A percentile compares a stretch with the other conserved stretches of the same genome.
Conservation (phyloP, 495 filamentous ascomycete species). For the Penicillium cosmopolitanum region DNA sequence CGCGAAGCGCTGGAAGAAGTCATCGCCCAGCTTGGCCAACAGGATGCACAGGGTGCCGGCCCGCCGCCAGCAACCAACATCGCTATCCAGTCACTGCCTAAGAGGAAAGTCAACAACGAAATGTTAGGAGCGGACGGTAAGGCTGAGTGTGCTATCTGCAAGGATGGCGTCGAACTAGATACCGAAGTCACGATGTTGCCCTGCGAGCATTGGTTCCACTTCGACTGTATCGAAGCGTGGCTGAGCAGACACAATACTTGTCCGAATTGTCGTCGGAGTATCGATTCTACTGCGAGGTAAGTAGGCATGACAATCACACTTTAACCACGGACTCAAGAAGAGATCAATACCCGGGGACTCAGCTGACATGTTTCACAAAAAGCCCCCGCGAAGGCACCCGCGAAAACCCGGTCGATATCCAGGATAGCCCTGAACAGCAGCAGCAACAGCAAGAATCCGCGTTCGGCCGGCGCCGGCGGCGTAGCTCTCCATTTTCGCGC, state of each 20-base stretch:
- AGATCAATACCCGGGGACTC: not conserved
- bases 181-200: slow-evolving; percentile 79
- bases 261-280: slow-evolving; percentile 81
- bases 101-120: slow-evolving; percentile 63
- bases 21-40: slow-evolving; percentile 85
- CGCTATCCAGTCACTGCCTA: slow-evolving; percentile 75
- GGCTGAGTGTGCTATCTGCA: slow-evolving; percentile 91
- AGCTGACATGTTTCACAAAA: slow-evolving; percentile 20
- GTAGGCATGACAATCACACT: slow-evolving; percentile 12
- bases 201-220: slow-evolving; percentile 93
- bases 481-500: slow-evolving; percentile 24
- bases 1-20: slow-evolving; percentile 91
- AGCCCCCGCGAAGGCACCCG: slow-evolving; percentile 31
- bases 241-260: slow-evolving; percentile 87
- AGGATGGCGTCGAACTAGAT: slow-evolving; percentile 77
- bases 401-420: slow-evolving; percentile 35
- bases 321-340: not conserved
- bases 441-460: not conserved
- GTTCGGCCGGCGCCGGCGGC: slow-evolving; percentile 17
- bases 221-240: slow-evolving; percentile 76
- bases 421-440: slow-evolving; percentile 29
- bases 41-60: slow-evolving; percentile 71
- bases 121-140: slow-evolving; percentile 67
- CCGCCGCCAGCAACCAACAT: slow-evolving; percentile 77
- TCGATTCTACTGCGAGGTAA: slow-evolving; percentile 50